Evolutionary conservation across 192 early-diverging fungal species (phyloP).

Genomic region (Blastocladiella britannica): DNA sequence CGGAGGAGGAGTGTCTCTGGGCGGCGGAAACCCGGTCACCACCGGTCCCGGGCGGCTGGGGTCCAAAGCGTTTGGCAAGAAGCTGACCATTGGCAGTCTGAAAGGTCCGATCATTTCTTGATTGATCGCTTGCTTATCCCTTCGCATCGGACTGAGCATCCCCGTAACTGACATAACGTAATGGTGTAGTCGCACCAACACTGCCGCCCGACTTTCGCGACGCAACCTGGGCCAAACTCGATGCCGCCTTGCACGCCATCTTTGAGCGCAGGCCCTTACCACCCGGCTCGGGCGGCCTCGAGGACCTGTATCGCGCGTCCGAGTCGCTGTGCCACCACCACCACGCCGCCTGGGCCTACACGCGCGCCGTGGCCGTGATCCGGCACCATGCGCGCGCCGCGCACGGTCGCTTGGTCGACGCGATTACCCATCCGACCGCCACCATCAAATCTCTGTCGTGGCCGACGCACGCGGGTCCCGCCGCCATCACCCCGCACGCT

Average conservation of each 20-base stretch:
- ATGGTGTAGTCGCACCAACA: neutral
- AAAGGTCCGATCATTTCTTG: too few relatives aligned
- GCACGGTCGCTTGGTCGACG: too few relatives aligned
- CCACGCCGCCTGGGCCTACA: neutral
- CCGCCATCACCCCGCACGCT: neutral
- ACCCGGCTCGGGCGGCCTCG: neutral
- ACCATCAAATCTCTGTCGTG: too few relatives aligned
- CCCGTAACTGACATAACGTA: too few relatives aligned
- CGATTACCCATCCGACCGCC: too few relatives aligned
- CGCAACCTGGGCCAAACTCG: neutral
- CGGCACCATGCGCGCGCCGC: neutral
- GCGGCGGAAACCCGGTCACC: neutral
- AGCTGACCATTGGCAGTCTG: neutral
- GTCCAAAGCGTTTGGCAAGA: neutral
- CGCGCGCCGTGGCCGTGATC: neutral
- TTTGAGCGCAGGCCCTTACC: neutral
- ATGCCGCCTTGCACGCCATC: neutral
- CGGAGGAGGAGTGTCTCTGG: neutral
- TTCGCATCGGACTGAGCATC: too few relatives aligned
- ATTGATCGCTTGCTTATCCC: too few relatives aligned
- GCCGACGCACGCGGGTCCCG: too few relatives aligned
- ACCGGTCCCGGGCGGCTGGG: neutral
- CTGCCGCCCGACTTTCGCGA: neutral
- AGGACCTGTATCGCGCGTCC: neutral
- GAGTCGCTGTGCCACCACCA: neutral